phyloP scores from a whole-genome alignment of 2,329 filamentous ascomycete species.

The Colletotrichum limetticola region DNA sequence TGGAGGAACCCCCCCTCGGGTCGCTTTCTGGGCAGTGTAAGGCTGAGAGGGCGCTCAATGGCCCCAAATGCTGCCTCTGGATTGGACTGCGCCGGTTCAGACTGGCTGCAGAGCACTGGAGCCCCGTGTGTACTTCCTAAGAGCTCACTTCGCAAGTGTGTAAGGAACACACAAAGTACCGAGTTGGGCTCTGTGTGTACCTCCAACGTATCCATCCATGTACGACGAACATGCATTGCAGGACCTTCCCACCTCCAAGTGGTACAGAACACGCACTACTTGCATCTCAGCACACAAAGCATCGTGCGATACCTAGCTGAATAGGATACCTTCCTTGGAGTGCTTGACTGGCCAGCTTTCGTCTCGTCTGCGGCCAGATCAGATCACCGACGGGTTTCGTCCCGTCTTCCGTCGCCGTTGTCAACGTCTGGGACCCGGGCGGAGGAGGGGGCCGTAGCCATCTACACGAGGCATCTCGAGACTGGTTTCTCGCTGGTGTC shows the following conservation, averaged over 20 bases:
- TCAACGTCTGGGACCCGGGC: neutral
- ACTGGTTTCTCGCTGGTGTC: constrained; percentile 6
- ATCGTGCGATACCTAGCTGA: neutral
- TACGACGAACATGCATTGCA: neutral
- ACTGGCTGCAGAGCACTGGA: constrained; percentile 5
- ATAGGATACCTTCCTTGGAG: neutral
- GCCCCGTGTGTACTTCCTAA: too few species aligned
- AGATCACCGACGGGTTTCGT: constrained; percentile 12
- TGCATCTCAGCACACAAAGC: neutral
- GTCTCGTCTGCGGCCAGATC: constrained; percentile 9
- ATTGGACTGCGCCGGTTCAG: constrained; percentile 7
- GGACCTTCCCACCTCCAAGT: neutral
- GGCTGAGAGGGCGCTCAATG: constrained; percentile 24
- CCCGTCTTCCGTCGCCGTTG: constrained; percentile 7
- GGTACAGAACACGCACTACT: neutral
- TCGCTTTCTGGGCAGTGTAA: constrained; percentile 34
- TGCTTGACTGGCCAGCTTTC: neutral
- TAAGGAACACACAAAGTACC: neutral
- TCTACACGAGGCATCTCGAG: constrained; percentile 16
- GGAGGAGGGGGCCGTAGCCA: neutral
- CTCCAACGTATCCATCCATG: neutral
- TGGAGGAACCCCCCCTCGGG: constrained; percentile 12
- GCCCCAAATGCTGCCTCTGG: neutral
- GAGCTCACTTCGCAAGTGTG: too few species aligned
- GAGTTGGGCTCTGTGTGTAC: neutral